Base-by-base conservation (phyloP, 2,329 filamentous ascomycete species). In the Mycosphaerelloides madeirae region DNA sequence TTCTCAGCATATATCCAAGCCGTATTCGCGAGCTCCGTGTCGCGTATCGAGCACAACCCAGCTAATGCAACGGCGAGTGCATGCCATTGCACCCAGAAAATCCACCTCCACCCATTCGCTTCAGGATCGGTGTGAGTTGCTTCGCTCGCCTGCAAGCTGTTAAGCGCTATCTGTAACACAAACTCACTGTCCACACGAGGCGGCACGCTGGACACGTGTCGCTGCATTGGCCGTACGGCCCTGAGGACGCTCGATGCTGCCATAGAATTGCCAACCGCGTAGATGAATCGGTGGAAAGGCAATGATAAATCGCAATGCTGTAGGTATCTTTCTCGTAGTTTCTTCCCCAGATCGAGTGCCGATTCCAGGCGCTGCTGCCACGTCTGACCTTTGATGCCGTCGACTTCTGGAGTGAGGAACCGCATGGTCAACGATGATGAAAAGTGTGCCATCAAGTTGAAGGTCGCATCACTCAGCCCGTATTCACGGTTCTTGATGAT, bases 11-110 rank as follows among this genome's bases (percentile, higher is more conserved):
- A 64, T 6, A 46, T 54, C 76, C 76, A 79, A 1, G 76, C 74
- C 31, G 68, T 64, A 3, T 72, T 68, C 12, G 69, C 73, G 19
- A 74, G 59, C 16, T 67, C 65, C 3, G 72, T 72, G 29, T 65
- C 60, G 3, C 71, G 70, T 50, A 72, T 70, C 2, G 66, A 60
- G 53, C 74, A 77, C 20, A 78, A 65, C 49, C 77, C 74, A 1
- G 74, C 74, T 11, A 78, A 58, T 2, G 71, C 68, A 7, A 78
- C 73, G 1, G 75, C 73, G 1, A 78, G 60, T 6, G 74, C 68
- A 50, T 78, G 75, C 76, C 76, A 78, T 49, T 76, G 75, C n/a
- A 76, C 69, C 56, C 75, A 78, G 1, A 68, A 63, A 65, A 74
- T 73, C 75, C 75, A 78, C 13, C 58, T 55, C 57, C 69, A 76